phyloP scores from a whole-genome alignment of 2,329 filamentous ascomycete genomes.

The Cryphonectria nitschkei region DNA sequence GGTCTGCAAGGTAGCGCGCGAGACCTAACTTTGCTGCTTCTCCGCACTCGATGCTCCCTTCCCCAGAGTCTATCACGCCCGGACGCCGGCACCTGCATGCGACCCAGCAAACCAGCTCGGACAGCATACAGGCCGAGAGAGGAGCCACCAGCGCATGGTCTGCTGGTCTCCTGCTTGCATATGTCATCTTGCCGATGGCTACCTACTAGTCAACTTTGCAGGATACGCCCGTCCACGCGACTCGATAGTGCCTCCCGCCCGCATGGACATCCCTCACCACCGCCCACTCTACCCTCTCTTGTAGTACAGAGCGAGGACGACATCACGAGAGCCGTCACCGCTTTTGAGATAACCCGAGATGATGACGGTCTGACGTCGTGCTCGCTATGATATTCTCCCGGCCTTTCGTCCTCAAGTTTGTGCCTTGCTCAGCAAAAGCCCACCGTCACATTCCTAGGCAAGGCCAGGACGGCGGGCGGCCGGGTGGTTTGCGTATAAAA shows the following conservation, averaged over 20 bases:
- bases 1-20: neutral
- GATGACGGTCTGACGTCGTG: conserved; percentile 8
- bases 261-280: conserved; percentile 17
- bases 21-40: neutral
- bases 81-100: conserved; percentile 3
- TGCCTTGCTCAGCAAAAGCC: neutral
- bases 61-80: conserved; percentile 11
- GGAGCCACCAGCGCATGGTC: neutral
- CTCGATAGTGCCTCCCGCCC: conserved; percentile 21
- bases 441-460: no score
- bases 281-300: neutral
- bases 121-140: conserved; percentile 7
- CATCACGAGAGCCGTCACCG: conserved; percentile 22
- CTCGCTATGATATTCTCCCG: conserved; percentile 24
- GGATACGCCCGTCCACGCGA: conserved; percentile 13
- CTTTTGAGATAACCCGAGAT: conserved; percentile 23
- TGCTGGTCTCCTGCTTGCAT: neutral
- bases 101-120: conserved; percentile 5
- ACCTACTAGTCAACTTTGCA: conserved; percentile 12
- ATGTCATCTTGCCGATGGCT: neutral
- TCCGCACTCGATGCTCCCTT: conserved; percentile 19
- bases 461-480: no score
- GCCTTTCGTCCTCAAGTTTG: neutral
- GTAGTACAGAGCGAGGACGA: neutral
- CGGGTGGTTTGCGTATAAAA: conserved; percentile 1